Base-by-base conservation (phyloP, 2,329 filamentous ascomycete species). In the Furcasterigmium sp. region DNA sequence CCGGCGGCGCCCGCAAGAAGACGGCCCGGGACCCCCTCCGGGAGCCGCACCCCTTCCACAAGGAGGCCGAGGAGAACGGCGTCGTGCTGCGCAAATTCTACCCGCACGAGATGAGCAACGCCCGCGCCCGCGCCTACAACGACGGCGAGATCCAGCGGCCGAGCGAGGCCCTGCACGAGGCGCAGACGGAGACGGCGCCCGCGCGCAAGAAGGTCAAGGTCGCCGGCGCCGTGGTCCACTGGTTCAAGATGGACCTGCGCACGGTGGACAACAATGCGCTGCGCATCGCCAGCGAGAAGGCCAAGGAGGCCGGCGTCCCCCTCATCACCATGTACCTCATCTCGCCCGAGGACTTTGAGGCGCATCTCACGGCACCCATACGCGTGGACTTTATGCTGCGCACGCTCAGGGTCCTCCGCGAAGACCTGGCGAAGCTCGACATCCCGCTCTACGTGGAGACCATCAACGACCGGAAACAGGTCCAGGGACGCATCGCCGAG, bases 241-340 rank as follows among this genome's bases (percentile, higher is more conserved):
- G 90, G 90, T 95, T 91, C 70, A 94, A 93, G 64, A 81, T 78
- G 56, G 91, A 95, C 59, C 64, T 95, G 40, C 76, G 90, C 3
- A 72, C 76, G 2, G 62, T 66, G 1, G 91, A 96, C 60, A 95
- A 95, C 59, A 84, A 77, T 8, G 78, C 78, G 0, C 62, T 95
- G 19, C 73, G 76, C 26, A 63, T 82, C 47, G 90, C 90, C 0
- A 81, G 77, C 43, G 66, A 80, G 45, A 67, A 64, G 45, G 87
- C 89, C 2, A 81, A 79, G 45, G 73, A 80, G 29, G 72, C 78
- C n/a, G 75, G 76, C 0, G 73, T 91, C 1, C 84, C 88, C 1
- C 65, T 95, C 29, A 77, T 95, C 29, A 79, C 80, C 43, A 62
- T 95, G 37, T 95, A 90, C 60, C 74, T 95, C 21, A 63, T 93